phyloP scores from a whole-genome alignment of 176 grass and related monocot species.

The Triticum dicoccoides region DNA sequence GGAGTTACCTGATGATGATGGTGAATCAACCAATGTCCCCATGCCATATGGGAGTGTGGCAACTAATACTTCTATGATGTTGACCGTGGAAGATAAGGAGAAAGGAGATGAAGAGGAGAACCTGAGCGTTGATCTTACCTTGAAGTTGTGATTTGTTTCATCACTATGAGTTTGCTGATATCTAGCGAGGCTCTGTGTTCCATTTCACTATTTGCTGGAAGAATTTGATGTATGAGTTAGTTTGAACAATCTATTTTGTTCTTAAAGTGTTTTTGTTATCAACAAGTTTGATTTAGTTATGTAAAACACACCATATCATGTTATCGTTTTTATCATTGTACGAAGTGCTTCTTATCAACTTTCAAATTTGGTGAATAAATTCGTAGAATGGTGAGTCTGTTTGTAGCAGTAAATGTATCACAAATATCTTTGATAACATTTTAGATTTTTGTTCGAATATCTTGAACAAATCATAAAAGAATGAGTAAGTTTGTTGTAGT shows the following conservation, averaged over 20 bases:
- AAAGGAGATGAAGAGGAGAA: not conserved
- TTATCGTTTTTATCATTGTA: not conserved
- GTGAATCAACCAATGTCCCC: not conserved
- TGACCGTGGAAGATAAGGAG: not conserved
- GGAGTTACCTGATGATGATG: not conserved
- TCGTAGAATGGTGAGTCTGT: no score
- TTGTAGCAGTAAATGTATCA: no score
- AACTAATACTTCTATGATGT: not conserved
- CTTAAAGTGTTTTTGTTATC: not conserved
- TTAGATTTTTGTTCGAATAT: no score
- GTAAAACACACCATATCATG: not conserved
- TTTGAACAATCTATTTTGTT: not conserved
- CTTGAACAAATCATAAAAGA: no score
- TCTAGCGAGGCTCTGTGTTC: not conserved
- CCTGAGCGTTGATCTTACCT: not conserved
- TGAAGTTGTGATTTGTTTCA: conserved; percentile 7
- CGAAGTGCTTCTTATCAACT: not conserved
- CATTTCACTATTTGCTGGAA: not conserved
- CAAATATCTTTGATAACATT: no score
- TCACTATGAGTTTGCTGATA: not conserved
- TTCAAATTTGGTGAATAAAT: not conserved
- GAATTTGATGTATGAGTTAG: not conserved
- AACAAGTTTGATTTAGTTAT: not conserved
- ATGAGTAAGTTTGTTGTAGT: no score
- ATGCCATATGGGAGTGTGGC: not conserved